Conservation (phyloP, 805 yeast genomes). For the Sporopachydermia quercuum region DNA sequence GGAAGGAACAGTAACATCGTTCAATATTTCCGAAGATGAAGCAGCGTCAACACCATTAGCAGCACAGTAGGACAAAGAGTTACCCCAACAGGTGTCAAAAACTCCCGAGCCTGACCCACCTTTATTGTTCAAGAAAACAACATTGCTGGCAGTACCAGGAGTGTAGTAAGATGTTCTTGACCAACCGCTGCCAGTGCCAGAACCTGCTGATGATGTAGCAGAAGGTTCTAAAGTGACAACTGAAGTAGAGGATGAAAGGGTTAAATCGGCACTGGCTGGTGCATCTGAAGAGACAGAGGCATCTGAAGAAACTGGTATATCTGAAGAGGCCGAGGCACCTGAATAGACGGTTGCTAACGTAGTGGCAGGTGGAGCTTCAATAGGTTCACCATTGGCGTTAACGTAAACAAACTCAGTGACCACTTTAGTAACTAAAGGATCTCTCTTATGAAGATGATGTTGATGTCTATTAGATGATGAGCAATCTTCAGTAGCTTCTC, state of each 20-base stretch:
- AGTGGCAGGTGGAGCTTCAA: constrained; percentile 2
- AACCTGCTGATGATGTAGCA: constrained; percentile 21
- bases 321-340: constrained; percentile 9
- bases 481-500: constrained; percentile 24
- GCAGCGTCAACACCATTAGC: constrained; percentile 68
- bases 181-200: constrained; percentile 44
- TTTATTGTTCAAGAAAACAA: constrained; percentile 69
- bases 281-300: constrained; percentile 11
- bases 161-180: constrained; percentile 58
- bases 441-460: constrained; percentile 42
- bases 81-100: constrained; percentile 79
- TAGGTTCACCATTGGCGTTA: constrained; percentile 21
- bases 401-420: constrained; percentile 72
- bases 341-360: constrained; percentile 8
- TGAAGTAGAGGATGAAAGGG: constrained; percentile 15
- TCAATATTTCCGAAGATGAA: constrained; percentile 48
- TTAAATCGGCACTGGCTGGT: constrained; percentile 10
- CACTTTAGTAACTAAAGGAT: constrained; percentile 41
- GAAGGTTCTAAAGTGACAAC: constrained; percentile 12
- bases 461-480: constrained; percentile 17
- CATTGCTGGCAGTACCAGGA: constrained; percentile 57
- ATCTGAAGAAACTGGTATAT: constrained; percentile 11
- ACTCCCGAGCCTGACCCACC: constrained; percentile 90
- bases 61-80: constrained; percentile 76
- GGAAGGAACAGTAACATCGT: constrained; percentile 54